phyloP scores from a whole-genome alignment of 176 grass and related monocot genomes.

The Paspalum vaginatum region DNA sequence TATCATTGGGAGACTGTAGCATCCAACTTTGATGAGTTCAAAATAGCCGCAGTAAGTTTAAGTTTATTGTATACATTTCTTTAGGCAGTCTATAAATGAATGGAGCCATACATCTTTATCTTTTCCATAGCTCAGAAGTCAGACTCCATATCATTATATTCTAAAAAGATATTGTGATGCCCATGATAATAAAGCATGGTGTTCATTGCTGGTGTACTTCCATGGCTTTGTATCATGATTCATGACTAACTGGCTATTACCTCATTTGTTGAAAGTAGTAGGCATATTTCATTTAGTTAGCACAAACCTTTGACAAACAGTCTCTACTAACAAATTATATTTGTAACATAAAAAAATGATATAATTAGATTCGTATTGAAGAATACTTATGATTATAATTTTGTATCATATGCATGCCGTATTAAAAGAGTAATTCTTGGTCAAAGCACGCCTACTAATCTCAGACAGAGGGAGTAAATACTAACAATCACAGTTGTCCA shows the following conservation, averaged over 20 bases:
- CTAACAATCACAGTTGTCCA: background rate
- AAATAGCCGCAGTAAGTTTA: slow-evolving; percentile 78
- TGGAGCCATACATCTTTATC: slow-evolving; percentile 19
- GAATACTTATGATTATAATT: no score
- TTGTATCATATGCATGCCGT: no score
- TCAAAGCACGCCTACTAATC: no score
- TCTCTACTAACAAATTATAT: no score
- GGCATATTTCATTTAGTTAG: background rate
- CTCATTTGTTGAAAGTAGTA: background rate
- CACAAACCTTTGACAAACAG: no score
- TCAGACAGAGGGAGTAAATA: no score
- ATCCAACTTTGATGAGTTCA: slow-evolving; percentile 88
- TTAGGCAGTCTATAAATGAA: slow-evolving; percentile 9
- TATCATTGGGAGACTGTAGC: slow-evolving; percentile 90
- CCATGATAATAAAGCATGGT: slow-evolving; percentile 26
- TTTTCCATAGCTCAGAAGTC: background rate
- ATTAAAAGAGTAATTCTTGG: no score
- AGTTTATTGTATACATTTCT: slow-evolving; percentile 14
- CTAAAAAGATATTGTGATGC: background rate
- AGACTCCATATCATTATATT: slow-evolving; percentile 1
- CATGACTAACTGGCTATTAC: slow-evolving; percentile 7
- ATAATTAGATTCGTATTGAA: no score
- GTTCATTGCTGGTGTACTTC: background rate
- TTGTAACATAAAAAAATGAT: no score
- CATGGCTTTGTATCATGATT: background rate